Evolutionary conservation across 1,284 basidiomycete genomes (phyloP), one percentile per base, ranked within the genome.

Genomic region (Naganishia sp.): DNA sequence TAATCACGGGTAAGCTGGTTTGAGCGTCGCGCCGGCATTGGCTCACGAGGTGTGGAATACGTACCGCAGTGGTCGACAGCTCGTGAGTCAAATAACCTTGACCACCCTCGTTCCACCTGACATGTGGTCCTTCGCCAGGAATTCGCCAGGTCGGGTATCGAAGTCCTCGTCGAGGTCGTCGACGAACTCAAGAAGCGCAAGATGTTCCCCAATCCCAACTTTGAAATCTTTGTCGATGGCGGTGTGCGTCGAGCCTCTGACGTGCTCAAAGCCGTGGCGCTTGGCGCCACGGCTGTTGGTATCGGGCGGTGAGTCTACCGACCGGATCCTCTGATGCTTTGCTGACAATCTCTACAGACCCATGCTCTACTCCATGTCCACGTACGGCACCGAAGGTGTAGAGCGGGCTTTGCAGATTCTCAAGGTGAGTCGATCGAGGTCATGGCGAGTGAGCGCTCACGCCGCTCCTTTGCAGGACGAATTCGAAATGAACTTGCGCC

Each of bases 401-500:
- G 86, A 90, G 65, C 86, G 85, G 70, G 88, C 89, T 0, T 74
- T 94, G 50, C 83, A 88, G 71, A 92, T 94, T 66, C 79, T 94
- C 60, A 85, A 87, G 72, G 90, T 90, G 73, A 67, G 84, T 63
- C 32, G 35, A 13, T 15, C 9, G 1, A n/a, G 9, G 53, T 41
- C 39, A 45, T 51, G 35, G 15, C 10, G 13, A 39, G 31, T n/a
- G 13, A 39, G 35, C 7, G 35, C 35, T 39, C 2, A 39, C 2
- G 35, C 13, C 10, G 7, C 35, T 39, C 35, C 10, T 13, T 56
- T 25, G 9, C 68, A 94, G 89, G 91, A 94, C 72, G 93, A 97
- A 79, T 92, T 97, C 73, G 90, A 92, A 81, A 95, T 93, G 89
- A 92, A 90, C 79, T 85, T 95, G 85, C 87, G 92, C 23, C 82